Conservation (phyloP, 2,329 filamentous ascomycete species). For the Pseudogymnoascus verrucosus region DNA sequence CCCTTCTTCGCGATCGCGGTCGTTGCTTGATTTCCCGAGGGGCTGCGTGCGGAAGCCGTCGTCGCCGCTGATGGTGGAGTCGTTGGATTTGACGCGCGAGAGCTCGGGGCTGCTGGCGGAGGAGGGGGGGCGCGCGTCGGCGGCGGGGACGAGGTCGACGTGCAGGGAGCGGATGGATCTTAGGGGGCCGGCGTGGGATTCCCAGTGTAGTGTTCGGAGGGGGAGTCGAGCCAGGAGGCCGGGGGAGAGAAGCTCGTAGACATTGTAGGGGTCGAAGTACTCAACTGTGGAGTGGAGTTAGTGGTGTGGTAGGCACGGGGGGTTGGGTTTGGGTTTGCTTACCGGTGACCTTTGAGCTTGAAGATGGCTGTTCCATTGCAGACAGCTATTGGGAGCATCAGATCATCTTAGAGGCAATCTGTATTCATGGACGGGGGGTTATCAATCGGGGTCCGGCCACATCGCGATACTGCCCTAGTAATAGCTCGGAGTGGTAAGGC, state of each 20-base stretch:
- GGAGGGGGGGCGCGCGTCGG: constrained; percentile 35
- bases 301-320: neutral
- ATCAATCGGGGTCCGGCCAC: constrained; percentile 4
- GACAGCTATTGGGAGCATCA: constrained; percentile 22
- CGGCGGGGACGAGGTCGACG: constrained; percentile 66
- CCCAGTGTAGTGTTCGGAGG: constrained; percentile 90
- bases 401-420: constrained; percentile 7
- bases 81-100: constrained; percentile 29
- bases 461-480: constrained; percentile 8
- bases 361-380: constrained; percentile 58
- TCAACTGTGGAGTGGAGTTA: constrained; percentile 57
- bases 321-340: constrained; percentile 24
- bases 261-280: constrained; percentile 86
- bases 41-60: constrained; percentile 56
- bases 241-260: constrained; percentile 75
- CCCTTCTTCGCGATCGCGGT: constrained; percentile 21
- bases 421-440: constrained; percentile 2
- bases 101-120: constrained; percentile 30
- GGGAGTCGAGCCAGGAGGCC: constrained; percentile 73
- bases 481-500: neutral
- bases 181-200: constrained; percentile 82
- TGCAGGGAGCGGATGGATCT: constrained; percentile 91
- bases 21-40: constrained; percentile 34
- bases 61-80: constrained; percentile 32
- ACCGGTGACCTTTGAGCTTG: constrained; percentile 74